Percentiles rank a stretch among this genome's conserved stretches.
Conservation (phyloP, 768 basidiomycete species). For the Boletus reticulatus region DNA sequence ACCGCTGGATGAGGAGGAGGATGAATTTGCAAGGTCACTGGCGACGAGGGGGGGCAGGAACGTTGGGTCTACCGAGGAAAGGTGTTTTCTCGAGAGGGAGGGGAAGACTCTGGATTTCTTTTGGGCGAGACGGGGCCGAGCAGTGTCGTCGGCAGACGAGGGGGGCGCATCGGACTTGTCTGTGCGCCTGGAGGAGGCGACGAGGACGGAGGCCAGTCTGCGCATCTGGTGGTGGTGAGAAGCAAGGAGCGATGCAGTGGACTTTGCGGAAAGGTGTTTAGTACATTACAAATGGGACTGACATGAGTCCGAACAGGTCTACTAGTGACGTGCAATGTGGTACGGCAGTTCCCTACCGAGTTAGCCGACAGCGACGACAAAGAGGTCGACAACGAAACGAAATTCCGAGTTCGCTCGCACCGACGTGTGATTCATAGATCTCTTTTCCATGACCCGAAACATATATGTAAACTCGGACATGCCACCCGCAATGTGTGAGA, state of each 20-base stretch:
- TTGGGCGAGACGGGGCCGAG: constrained; percentile 12
- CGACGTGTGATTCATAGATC: constrained; percentile 6
- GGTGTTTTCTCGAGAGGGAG: constrained; percentile 30
- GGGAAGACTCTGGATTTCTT: constrained; percentile 24
- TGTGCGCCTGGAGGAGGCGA: constrained; percentile 37
- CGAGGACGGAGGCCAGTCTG: constrained; percentile 60
- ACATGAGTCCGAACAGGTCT: constrained; percentile 6
- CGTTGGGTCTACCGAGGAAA: constrained; percentile 12
- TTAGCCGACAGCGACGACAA: constrained; percentile 12
- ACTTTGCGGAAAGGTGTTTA: constrained; percentile 15
- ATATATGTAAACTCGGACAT: not conserved
- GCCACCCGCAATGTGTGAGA: too few species aligned
- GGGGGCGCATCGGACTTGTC: constrained; percentile 26
- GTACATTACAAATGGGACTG: constrained; percentile 38
- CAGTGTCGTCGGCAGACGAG: constrained; percentile 11
- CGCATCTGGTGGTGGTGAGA: constrained; percentile 47
- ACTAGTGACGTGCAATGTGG: not conserved
- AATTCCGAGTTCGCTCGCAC: constrained; percentile 1
- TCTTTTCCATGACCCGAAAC: not conserved
- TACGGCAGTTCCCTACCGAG: constrained; percentile 21
- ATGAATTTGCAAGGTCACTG: constrained; percentile 44
- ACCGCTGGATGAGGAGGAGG: constrained; percentile 61
- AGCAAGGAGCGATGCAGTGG: constrained; percentile 18
- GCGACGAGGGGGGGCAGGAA: constrained; percentile 22
- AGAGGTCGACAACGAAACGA: too few species aligned